These are phyloP conservation scores for Pseudogymnoascus sp. DNA, from an alignment of 2,329 filamentous ascomycete species.

Conservation along the genomic window DNA sequence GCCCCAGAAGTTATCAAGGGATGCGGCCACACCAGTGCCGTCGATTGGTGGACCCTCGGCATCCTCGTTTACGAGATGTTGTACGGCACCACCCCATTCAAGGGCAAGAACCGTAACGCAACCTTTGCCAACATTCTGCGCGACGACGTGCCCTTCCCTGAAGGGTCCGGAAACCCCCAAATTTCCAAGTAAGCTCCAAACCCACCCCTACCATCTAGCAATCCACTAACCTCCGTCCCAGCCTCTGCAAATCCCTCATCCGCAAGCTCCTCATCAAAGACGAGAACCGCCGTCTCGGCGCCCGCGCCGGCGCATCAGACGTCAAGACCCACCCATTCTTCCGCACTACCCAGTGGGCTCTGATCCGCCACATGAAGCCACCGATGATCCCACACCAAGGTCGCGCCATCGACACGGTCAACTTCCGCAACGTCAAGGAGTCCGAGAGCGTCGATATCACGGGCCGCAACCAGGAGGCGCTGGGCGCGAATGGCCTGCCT, in stretches of 20 bases:
- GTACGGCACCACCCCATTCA: slow-evolving; percentile 96
- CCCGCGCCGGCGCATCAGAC: slow-evolving; percentile 89
- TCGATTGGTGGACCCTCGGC: slow-evolving; percentile 98
- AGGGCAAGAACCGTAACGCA: slow-evolving; percentile 96
- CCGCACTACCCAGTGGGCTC: slow-evolving; percentile 88
- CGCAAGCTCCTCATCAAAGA: slow-evolving; percentile 97
- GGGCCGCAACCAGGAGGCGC: slow-evolving; percentile 42
- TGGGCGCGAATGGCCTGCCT: slow-evolving; percentile 29
- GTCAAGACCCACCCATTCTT: slow-evolving; percentile 97
- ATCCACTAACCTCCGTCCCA: slow-evolving; percentile 30
- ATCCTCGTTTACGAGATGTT: slow-evolving; percentile 99
- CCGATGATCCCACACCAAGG: slow-evolving; percentile 92
- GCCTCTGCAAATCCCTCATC: slow-evolving; percentile 92
- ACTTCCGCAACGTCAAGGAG: slow-evolving; percentile 97
- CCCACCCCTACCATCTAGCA: slow-evolving; percentile 21
- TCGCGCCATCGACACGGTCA: slow-evolving; percentile 84
- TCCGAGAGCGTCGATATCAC: slow-evolving; percentile 87
- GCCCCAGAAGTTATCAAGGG: slow-evolving; percentile 98
- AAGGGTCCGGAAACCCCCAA: slow-evolving; percentile 72
- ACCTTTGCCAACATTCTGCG: slow-evolving; percentile 96
- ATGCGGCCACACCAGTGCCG: slow-evolving; percentile 93
- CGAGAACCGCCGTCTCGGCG: slow-evolving; percentile 85
- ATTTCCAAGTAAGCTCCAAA: slow-evolving; percentile 72
- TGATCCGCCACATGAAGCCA: slow-evolving; percentile 95
- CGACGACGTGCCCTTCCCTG: slow-evolving; percentile 93